Evolutionary conservation across 345 rosid genomes (phyloP), one percentile per base, ranked within the genome.

Genomic region (Psidium friedrichsthalianum): DNA sequence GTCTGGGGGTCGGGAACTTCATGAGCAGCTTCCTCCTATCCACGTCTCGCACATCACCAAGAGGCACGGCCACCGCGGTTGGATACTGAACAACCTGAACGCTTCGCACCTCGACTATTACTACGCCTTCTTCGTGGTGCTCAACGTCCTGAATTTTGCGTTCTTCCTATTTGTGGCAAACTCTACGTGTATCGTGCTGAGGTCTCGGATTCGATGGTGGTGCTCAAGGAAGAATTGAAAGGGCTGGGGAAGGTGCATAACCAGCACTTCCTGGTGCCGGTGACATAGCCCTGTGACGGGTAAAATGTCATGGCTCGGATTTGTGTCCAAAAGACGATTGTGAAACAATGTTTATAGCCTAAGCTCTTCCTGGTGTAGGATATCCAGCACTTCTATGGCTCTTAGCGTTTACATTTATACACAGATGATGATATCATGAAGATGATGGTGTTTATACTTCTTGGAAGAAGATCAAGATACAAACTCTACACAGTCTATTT

Each of bases 11-110:
- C 7, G 98, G 98, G 5, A 92, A 93, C 52, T 95, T 95, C 90
- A n/a, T 95, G 1, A 95, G 98, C 80, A 97, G 95, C 52, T 92
- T 95, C 56, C 90, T 95, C 69, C 95, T 94, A 11, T 88, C 94
- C 5, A 91, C 96, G 0, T 94, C 86, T 85, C 94, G 58, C 80
- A 40, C 20, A 82, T 96, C 74, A 95, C 99, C 5, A 87, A 88
- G 86, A 84, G 87, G 52, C 85, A 87, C 2, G 95, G 96, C 14
- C 92, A 90, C 80, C 85, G 82, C 22, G 95, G 94, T 32, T 96
- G 98, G 98, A 96, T 97, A 84, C 82, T 89, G 85, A 88, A 95
- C 86, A 94, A 96, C 90, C 90, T 97, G 61, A 96, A 95, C 55
- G 93, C 89, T 27, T 96, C 98, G 6, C 94, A 92, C 87, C 83